A percentile compares a stretch with the other conserved stretches of the same genome.
Conservation (phyloP, 441 rosid species). For the Euphorbia celastroides region DNA sequence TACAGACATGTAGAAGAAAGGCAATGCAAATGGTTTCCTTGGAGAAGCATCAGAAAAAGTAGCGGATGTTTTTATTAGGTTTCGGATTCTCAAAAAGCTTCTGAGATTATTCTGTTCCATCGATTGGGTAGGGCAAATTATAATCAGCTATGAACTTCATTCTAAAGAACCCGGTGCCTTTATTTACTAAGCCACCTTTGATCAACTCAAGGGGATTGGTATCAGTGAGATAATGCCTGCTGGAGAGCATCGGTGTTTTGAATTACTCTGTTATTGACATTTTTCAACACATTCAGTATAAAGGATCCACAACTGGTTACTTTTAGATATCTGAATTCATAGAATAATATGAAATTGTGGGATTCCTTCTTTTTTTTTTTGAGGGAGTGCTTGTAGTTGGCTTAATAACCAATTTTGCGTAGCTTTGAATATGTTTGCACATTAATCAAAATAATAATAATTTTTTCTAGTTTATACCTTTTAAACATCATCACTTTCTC, state of each 20-base stretch:
- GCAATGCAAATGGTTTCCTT: not conserved
- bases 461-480: too few relatives aligned
- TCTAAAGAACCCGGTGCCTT: not conserved
- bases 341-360: not conserved
- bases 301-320: not conserved
- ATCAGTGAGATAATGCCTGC: not conserved
- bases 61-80: too few relatives aligned
- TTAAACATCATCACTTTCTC: too few relatives aligned
- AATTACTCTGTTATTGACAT: not conserved
- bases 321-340: not conserved
- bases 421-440: too few relatives aligned
- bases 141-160: not conserved
- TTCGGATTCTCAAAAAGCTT: too few relatives aligned
- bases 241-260: not conserved
- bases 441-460: too few relatives aligned
- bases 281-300: not conserved
- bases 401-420: not conserved
- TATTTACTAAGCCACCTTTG: not conserved
- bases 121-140: not conserved
- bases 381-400: too few relatives aligned
- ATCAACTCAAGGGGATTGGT: not conserved
- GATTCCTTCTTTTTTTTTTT: not conserved
- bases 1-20: conserved; percentile 21
- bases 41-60: not conserved
- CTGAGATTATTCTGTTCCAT: not conserved